phyloP scores from a whole-genome alignment of 164 flowering plant species.

The Cinnamomum micranthum region DNA sequence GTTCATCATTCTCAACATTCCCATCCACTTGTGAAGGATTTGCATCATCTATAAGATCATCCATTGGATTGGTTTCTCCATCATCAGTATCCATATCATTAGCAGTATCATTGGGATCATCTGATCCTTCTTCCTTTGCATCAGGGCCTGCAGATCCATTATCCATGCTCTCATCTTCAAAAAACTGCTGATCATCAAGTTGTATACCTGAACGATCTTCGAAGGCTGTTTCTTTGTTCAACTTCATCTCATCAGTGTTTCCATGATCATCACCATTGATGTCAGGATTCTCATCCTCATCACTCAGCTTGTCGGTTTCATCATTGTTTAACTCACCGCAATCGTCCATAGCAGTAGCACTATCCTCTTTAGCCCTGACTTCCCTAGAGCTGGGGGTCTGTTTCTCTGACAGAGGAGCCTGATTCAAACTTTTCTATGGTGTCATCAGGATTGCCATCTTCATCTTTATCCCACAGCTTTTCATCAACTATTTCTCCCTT shows the following conservation, averaged over 20 bases:
- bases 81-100: slow-evolving; percentile 31
- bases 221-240: slow-evolving; percentile 57
- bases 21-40: slow-evolving; percentile 31
- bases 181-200: slow-evolving; percentile 35
- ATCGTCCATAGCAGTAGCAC: slow-evolving; percentile 36
- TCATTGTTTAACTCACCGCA: slow-evolving; percentile 35
- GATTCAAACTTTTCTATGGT: slow-evolving; percentile 61
- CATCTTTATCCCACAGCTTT: slow-evolving; percentile 59
- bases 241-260: slow-evolving; percentile 35
- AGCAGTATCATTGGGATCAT: slow-evolving; percentile 28
- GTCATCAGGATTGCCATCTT: slow-evolving; percentile 40
- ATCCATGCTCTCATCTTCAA: slow-evolving; percentile 41
- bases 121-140: slow-evolving; percentile 35
- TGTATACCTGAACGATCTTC: slow-evolving; percentile 56
- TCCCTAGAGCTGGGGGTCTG: slow-evolving; percentile 42
- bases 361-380: slow-evolving; percentile 86
- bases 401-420: slow-evolving; percentile 64
- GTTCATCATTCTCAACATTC: slow-evolving; percentile 29
- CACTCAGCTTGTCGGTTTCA: slow-evolving; percentile 23
- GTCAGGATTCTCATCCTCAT: slow-evolving; percentile 28
- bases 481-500: slow-evolving; percentile 53
- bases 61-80: slow-evolving; percentile 20
- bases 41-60: slow-evolving; percentile 41
- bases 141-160: slow-evolving; percentile 29
- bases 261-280: slow-evolving; percentile 29